These are phyloP conservation scores for Candida sanyiensis DNA, from an alignment of 805 yeast species.

Conservation along the genomic window DNA sequence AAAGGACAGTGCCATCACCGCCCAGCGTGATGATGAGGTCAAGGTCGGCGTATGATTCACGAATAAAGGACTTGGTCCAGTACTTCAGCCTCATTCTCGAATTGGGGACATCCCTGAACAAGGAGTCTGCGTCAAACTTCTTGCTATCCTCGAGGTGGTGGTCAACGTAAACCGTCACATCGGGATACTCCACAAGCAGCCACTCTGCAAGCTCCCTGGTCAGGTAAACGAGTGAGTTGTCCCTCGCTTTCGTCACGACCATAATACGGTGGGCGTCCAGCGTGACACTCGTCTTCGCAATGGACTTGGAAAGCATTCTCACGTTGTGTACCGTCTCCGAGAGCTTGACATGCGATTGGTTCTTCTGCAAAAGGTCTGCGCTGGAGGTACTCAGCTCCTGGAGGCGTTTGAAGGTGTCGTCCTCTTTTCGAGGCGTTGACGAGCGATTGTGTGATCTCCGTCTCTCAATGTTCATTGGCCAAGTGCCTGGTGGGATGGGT, in stretches of 20 bases:
- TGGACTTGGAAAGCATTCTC: conserved; percentile 64
- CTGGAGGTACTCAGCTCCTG: conserved; percentile 23
- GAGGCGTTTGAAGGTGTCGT: conserved; percentile 20
- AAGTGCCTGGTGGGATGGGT: too few relatives aligned
- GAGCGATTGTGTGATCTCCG: background rate
- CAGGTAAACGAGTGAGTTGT: conserved; percentile 65
- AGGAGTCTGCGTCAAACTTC: conserved; percentile 54
- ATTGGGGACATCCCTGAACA: conserved; percentile 42
- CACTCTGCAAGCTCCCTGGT: conserved; percentile 79
- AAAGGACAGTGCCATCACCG: conserved; percentile 94
- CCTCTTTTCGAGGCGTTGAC: conserved; percentile 8
- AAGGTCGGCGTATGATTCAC: conserved; percentile 16
- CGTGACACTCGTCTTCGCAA: conserved; percentile 65
- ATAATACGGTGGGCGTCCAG: conserved; percentile 64
- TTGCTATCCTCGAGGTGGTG: conserved; percentile 53
- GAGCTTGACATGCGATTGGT: conserved; percentile 65
- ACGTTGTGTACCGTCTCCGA: conserved; percentile 82
- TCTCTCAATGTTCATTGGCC: conserved; percentile 6
- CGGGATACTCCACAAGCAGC: conserved; percentile 43
- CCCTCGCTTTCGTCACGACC: conserved; percentile 88
- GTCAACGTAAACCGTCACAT: conserved; percentile 65
- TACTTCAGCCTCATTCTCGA: conserved; percentile 45
- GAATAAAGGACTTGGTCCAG: conserved; percentile 64
- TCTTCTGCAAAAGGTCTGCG: conserved; percentile 43
- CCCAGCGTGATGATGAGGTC: conserved; percentile 88